Evolutionary conservation across 208 protist genomes (phyloP), one percentile per base, ranked within the genome.

Genomic region (Leishmania arabica): DNA sequence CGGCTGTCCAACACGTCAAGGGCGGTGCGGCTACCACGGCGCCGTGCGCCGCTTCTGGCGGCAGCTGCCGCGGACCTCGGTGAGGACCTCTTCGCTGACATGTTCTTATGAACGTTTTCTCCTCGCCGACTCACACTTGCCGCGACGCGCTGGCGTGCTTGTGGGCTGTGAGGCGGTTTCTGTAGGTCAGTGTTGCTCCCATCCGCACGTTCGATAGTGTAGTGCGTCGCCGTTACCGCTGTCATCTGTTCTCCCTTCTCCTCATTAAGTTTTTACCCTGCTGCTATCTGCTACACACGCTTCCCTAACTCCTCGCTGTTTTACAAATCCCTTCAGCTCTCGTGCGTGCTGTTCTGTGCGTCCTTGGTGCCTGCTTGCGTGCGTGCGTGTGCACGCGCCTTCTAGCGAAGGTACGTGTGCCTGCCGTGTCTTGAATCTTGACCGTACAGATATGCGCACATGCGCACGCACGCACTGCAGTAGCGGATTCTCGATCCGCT

Each of bases 81-180:
- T 40, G 90, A 96, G 24, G 91, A 94, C 79, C 75, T 96, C 72
- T 96, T 96, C 75, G 85, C 89, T 0, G 90, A 95, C 75, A 56
- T 93, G 1, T 96, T 91, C 42, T 89, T 84, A 3, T 94, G 88
- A 86, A 54, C 42, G 58, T 24, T 49, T 31, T 88, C 27, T 78
- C 69, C 66, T 70, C 31, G 74, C 24, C n/a, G 1, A 5, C 40
- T 0, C 34, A 19, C 9, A 40, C 40, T 1, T 2, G 40, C 34
- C 8, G 66, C 9, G 31, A 69, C 4, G 21, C 34, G 34, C 34
- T 37, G 37, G 5, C 5, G 40, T 71, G 37, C 40, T 21, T 47
- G 66, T 15, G 2, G 62, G 9, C 4, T 7, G 31, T 24, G 19
- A 3, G 13, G 15, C 9, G 62, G 53, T 42, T 31, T n/a, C 68